Evolutionary conservation across 2,329 filamentous ascomycete species (phyloP).

Genomic region (Pseudogymnoascus sp.): DNA sequence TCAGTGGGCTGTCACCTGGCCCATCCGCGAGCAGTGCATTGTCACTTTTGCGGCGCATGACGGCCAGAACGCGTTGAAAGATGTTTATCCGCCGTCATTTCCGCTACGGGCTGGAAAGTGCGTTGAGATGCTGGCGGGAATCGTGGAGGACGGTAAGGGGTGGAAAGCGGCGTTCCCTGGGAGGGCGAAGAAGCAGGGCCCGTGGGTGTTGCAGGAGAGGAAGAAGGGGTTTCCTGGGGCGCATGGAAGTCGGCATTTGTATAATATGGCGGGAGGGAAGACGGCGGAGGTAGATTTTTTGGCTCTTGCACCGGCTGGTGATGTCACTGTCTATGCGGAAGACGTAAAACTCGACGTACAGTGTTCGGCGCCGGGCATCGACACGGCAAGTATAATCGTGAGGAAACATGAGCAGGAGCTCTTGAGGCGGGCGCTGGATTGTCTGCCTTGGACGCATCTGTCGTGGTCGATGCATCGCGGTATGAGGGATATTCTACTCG

Average conservation of each 20-base stretch:
- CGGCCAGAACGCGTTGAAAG: conserved; percentile 14
- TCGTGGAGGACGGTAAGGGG: conserved; percentile 14
- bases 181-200: conserved; percentile 12
- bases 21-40: conserved; percentile 23
- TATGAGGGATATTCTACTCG: conserved; percentile 26
- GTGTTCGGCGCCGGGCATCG: conserved; percentile 14
- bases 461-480: conserved; percentile 31
- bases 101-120: conserved; percentile 19
- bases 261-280: conserved; percentile 29
- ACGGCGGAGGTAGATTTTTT: conserved; percentile 30
- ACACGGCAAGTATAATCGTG: conserved; percentile 16
- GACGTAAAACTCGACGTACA: conserved; percentile 20
- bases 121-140: conserved; percentile 21
- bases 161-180: conserved; percentile 22
- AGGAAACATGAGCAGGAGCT: conserved; percentile 18
- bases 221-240: conserved; percentile 27
- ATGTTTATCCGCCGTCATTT: conserved; percentile 20
- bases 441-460: conserved; percentile 28
- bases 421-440: conserved; percentile 24
- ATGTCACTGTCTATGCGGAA: no score
- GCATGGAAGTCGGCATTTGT: conserved; percentile 27
- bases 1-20: conserved; percentile 30
- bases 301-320: conserved; percentile 11
- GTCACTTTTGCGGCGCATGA: conserved; percentile 16
- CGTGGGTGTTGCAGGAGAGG: conserved; percentile 14